phyloP scores from a whole-genome alignment of 2,329 filamentous ascomycete genomes.

The Exophiala sideris region DNA sequence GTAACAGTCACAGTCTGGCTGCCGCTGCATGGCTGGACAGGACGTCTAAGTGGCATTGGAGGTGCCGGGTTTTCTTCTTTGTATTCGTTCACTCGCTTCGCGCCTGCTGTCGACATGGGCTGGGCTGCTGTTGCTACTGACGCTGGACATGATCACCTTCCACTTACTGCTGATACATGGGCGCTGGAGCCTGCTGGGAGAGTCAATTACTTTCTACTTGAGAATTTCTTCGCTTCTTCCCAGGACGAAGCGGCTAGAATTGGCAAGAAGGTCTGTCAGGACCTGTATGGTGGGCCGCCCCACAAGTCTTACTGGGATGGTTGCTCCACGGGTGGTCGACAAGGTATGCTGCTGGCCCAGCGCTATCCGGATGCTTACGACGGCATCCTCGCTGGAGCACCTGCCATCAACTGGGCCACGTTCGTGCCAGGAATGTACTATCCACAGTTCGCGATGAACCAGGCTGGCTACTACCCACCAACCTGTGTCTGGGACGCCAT shows the following conservation, averaged over 20 bases:
- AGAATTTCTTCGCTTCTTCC: conserved; percentile 35
- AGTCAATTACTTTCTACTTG: conserved; percentile 33
- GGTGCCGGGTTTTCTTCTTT: conserved; percentile 32
- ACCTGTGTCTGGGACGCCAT: conserved; percentile 36
- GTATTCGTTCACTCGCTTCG: conserved; percentile 1
- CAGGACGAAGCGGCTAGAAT: conserved; percentile 35
- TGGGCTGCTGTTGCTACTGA: conserved; percentile 25
- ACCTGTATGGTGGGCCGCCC: conserved; percentile 8
- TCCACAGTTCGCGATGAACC: conserved; percentile 28
- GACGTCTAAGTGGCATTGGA: conserved; percentile 38
- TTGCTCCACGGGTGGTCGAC: conserved; percentile 59
- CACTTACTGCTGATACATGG: neutral
- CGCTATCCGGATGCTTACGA: conserved; percentile 28
- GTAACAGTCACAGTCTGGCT: conserved; percentile 38
- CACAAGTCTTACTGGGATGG: conserved; percentile 52
- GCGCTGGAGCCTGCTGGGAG: conserved; percentile 27
- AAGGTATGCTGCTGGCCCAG: conserved; percentile 50
- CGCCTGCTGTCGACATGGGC: conserved; percentile 9
- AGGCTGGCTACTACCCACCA: conserved; percentile 26
- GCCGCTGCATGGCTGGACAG: conserved; percentile 36
- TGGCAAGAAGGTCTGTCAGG: conserved; percentile 7
- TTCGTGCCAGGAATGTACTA: conserved; percentile 31
- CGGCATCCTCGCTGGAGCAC: conserved; percentile 29
- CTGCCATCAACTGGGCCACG: conserved; percentile 27
- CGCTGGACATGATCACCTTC: conserved; percentile 10